Base-by-base conservation (phyloP, 192 early-diverging fungal genomes). In the Mortierella alpina region DNA sequence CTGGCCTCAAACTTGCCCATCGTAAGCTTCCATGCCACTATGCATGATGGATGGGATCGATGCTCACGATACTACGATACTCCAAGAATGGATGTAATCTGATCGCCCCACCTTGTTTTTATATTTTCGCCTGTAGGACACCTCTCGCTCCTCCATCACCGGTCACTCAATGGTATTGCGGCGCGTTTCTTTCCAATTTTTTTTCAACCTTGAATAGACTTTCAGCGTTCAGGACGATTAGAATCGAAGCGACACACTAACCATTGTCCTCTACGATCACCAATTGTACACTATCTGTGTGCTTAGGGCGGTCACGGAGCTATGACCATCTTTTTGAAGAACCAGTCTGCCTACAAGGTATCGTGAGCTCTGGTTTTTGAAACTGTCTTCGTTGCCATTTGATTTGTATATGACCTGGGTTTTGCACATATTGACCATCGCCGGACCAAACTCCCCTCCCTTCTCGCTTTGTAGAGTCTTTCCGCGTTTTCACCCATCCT, bases 291-390 rank as follows among this genome's bases (percentile, higher is more conserved):
- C 57, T 8, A 23, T 45, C 20, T 31, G 39, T 46, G 14, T 73
- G 44, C 39, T 11, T 72, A 87, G 90, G 96, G 96, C 39, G 96
- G 96, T 22, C 96, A 97, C 79, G 96, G 96, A 58, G 96, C 96
- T 13, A 86, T 97, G 23, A 82, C 92, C 12, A 86, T 91, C 39
- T 91, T 89, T 10, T 70, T 97, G 56, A 92, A 91, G 82, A 94
- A 94, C 66, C 88, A 89, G 7, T 84, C 76, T n/a, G 64, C 84
- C 47, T 97, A 90, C 86, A 88, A 88, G 72, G 87, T 80, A 76
- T 18, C 1, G 31, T 3, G 1, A 31, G 31, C 31, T n/a, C 55
- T 59, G 50, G 9, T 1, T 56, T 31, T 64, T 46, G 14, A 6
- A 13, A 31, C 7, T 6, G 4, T 2, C n/a, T 59, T 49, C 15